Conservation (phyloP, 2,329 filamentous ascomycete species). For the Aspergillus sp. region DNA sequence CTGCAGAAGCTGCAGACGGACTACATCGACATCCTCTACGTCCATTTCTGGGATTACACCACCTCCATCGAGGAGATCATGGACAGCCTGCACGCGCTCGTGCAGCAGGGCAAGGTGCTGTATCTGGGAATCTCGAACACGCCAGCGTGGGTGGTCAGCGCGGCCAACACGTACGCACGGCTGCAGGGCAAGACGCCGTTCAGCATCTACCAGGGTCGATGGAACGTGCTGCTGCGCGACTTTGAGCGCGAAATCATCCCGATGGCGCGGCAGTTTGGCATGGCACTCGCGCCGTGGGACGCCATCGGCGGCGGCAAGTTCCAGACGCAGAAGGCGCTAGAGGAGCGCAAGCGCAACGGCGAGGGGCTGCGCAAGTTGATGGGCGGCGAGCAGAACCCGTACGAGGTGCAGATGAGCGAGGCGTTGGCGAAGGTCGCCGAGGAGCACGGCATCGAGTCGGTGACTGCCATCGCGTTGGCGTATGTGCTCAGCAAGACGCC, state of each 20-base stretch:
- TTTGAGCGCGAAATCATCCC: conserved; percentile 43
- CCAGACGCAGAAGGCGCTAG: conserved; percentile 47
- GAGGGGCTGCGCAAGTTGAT: conserved; percentile 38
- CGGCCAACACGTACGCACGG: conserved; percentile 40
- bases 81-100: conserved; percentile 35
- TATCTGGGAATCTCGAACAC: conserved; percentile 42
- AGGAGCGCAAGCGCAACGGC: conserved; percentile 41
- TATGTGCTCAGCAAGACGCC: conserved; percentile 71
- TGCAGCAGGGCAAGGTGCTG: conserved; percentile 39
- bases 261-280: conserved; percentile 39
- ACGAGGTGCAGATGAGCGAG: conserved; percentile 52
- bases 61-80: conserved; percentile 38
- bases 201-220: conserved; percentile 39
- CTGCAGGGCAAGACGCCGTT: conserved; percentile 39
- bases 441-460: conserved; percentile 51
- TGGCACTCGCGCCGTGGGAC: conserved; percentile 58
- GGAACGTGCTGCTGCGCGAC: conserved; percentile 37
- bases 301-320: conserved; percentile 54
- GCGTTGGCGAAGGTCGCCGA: conserved; percentile 60
- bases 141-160: conserved; percentile 39
- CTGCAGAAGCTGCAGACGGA: conserved; percentile 50
- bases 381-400: conserved; percentile 40
- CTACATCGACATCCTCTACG: conserved; percentile 54
- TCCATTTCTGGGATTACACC: conserved; percentile 53
- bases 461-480: conserved; percentile 66